Evolutionary conservation across 2,329 filamentous ascomycete genomes (phyloP), one percentile per base, ranked within the genome.

Genomic region (Septoria petroselini): DNA sequence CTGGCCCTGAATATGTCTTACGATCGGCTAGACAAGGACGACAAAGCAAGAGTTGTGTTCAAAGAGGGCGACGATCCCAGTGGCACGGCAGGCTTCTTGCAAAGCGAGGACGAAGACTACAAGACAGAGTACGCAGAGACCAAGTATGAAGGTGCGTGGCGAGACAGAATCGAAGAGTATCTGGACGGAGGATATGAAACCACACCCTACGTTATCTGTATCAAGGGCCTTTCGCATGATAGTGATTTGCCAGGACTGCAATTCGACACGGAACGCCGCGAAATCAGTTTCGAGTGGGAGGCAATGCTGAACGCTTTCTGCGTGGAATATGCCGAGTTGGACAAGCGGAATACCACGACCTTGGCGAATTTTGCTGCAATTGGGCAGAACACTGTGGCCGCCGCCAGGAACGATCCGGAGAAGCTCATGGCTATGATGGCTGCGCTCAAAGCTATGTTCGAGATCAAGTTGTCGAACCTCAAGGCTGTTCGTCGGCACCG

Each of bases 251-350:
- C 39, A n/a, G 21, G 21, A 3, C 23, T 41, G 12, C 21, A 41
- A 29, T 41, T 25, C n/a, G 21, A 41, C 17, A 21, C 25, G 11
- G 15, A 14, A 11, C 27, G 14, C 14, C 19, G 39, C 12, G 39
- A 41, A 14, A 41, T 41, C 19, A 41, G 39, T 21, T 41, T 41
- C 17, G 27, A 30, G 15, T 41, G 39, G 39, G 39, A 41, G 25
- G 7, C 23, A 7, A 41, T 41, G 39, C 27, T 41, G 18, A 27
- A 27, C n/a, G 39, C 39, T 7, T 41, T 41, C 21, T 41, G 39
- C 15, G 9, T 29, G 17, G 39, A 41, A 17, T 30, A 41, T 15
- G 39, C 39, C 9, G 23, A 41, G 39, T 23, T 41, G 7, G 7
- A 41, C 12, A 17, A 9, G n/a, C 19, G 27, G 8, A 9, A 41